These are phyloP conservation scores for Rhamnella rubrinervis DNA, from an alignment of 331 rosid genomes.

Conservation along the genomic window DNA sequence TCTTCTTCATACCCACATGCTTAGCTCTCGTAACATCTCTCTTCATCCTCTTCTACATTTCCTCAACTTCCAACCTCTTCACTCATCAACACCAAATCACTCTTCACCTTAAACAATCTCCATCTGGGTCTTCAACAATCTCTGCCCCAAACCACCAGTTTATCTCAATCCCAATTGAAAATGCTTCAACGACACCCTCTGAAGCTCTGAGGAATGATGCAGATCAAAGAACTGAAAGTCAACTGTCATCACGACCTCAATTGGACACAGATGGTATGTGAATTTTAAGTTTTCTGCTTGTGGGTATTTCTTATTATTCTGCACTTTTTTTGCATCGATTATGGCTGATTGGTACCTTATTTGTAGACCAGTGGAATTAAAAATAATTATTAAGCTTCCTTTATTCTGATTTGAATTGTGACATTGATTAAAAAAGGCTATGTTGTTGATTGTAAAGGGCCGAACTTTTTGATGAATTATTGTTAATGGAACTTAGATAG, in stretches of 20 bases:
- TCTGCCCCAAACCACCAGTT: slow-evolving; percentile 5
- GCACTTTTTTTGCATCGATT: not conserved
- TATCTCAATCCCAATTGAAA: slow-evolving; percentile 6
- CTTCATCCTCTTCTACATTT: slow-evolving; percentile 51
- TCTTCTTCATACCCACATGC: slow-evolving; percentile 50
- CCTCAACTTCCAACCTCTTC: slow-evolving; percentile 50
- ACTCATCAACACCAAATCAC: slow-evolving; percentile 16
- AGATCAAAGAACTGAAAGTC: slow-evolving; percentile 28
- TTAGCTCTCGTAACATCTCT: slow-evolving; percentile 52
- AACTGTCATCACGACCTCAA: slow-evolving; percentile 28
- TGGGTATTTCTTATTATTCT: not conserved
- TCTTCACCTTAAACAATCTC: slow-evolving; percentile 14
- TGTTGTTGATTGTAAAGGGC: too few relatives aligned
- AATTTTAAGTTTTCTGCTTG: slow-evolving; percentile 7
- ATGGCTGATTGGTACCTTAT: not conserved
- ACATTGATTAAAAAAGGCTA: not conserved
- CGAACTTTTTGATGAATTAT: too few relatives aligned
- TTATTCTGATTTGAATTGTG: not conserved
- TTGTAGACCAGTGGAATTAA: not conserved
- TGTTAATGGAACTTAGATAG: too few relatives aligned
- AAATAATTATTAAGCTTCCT: not conserved
- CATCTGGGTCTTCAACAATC: not conserved
- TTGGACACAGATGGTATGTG: slow-evolving; percentile 41
- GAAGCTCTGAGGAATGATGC: slow-evolving; percentile 9
- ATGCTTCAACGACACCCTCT: slow-evolving; percentile 20